Base-by-base conservation (phyloP, 2,329 filamentous ascomycete species). In the Phialocephala sp. region DNA sequence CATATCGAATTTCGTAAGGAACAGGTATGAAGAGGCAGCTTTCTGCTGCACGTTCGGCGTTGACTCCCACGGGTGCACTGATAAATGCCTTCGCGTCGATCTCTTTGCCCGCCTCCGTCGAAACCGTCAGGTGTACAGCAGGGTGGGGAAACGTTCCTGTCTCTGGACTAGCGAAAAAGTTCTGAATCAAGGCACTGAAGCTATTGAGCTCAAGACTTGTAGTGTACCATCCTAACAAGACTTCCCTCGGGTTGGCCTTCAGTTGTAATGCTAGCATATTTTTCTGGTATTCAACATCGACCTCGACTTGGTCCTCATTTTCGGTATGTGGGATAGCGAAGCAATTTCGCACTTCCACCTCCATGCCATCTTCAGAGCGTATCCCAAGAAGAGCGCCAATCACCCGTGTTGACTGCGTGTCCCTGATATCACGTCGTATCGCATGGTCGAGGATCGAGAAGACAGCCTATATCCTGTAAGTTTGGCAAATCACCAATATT, bases 241-340 rank as follows among this genome's bases (percentile, higher is more conserved):
- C 89, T 81, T 99, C 95, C 80, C 93, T 92, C 59, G 95, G 95
- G 80, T 93, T 91, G 65, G 94, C 94, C 82, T 94, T 94, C 73
- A 98, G 89, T 79, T 97, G 94, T 74, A 99, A 85, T 66, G 92
- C 91, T 65, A 98, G 89, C 95, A 99, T 99, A 80, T 94, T 94
- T 87, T 98, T 98, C 83, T 99, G 95, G 82, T 98, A 99, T 82
- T 99, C 95, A 86, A 99, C 97, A 79, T 99, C 95, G 71, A 99
- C 95, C 82, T 99, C 95, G 76, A 99, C 95, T 82, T 99, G 95
- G 81, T 99, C 95, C 79, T 94, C 91, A 73, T 94, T 97, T 83
- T 99, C 95, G 73, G 94, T 98, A 84, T 99, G 95, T 72, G 94
- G 94, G 77, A 99, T 97, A 73, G 95, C 95, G 79, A 99, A 99